Evolutionary conservation across 2,329 filamentous ascomycete species (phyloP).

Genomic region (Bretziella fagacearum): DNA sequence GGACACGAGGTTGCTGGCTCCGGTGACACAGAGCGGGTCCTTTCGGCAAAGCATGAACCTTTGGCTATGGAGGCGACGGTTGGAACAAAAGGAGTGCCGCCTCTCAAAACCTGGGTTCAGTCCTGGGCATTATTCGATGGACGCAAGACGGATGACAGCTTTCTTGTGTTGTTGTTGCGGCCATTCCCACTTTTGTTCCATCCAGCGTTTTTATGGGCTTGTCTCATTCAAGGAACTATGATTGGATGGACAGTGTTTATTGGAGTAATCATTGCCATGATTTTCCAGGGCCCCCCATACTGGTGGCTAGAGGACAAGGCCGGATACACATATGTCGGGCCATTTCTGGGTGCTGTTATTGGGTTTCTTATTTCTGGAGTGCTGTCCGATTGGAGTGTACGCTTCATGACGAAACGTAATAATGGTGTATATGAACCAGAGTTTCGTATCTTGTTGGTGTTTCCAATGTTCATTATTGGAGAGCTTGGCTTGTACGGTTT

Average conservation of each 20-base stretch:
- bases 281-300: slow-evolving; percentile 65
- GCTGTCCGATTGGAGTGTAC: slow-evolving; percentile 56
- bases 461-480: slow-evolving; percentile 66
- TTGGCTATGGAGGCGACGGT: background rate
- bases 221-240: slow-evolving; percentile 68
- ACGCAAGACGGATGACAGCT: slow-evolving; percentile 61
- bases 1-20: too few species aligned
- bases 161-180: slow-evolving; percentile 46
- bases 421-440: slow-evolving; percentile 78
- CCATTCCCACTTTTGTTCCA: slow-evolving; percentile 73
- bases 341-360: slow-evolving; percentile 65
- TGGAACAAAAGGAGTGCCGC: slow-evolving; percentile 15
- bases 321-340: slow-evolving; percentile 73
- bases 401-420: slow-evolving; percentile 55
- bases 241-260: slow-evolving; percentile 96
- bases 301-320: slow-evolving; percentile 68
- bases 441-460: slow-evolving; percentile 66
- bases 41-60: slow-evolving; percentile 3
- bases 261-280: slow-evolving; percentile 62
- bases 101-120: slow-evolving; percentile 37
- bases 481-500: slow-evolving; percentile 72
- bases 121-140: slow-evolving; percentile 60
- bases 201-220: slow-evolving; percentile 66
- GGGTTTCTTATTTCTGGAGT: slow-evolving; percentile 63
- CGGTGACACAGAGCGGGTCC: background rate